Base-by-base conservation (phyloP, 164 flowering plant genomes). In the Vitis cinerea region DNA sequence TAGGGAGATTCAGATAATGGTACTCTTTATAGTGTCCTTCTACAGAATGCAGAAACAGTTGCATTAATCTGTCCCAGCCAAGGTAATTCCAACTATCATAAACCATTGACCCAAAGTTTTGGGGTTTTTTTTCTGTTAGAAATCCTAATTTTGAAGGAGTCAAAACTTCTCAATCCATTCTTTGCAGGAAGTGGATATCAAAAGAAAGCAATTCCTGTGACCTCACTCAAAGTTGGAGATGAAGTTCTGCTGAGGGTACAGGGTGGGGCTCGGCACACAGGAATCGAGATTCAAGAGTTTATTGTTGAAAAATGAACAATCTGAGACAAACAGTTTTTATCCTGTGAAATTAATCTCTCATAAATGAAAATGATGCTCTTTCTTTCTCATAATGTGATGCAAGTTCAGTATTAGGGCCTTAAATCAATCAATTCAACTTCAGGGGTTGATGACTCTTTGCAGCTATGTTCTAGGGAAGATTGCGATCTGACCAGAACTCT, bases 11-110 rank as follows among this genome's bases (percentile, higher is more conserved):
- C 79, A 31, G 89, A 88, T 49, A 49, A 79, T 71, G 71, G 77
- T 66, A 83, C 78, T 31, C 57, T 65, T 65, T 93, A 83, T 77
- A 84, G 87, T 84, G 87, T 88, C 74, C 83, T 89, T 63, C 75
- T 94, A 23, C 98, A 94, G 71, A 92, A 92, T 77, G 97, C 97
- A 47, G 98, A 94, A 80, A 91, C 98, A 48, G 98, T 94, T 69
- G 91, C 90, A 30, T 71, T 92, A 51, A 83, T 89, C 12, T 60
- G 78, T 60, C 89, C 93, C 7, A 30, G 17, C 55, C 75, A 73
- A 83, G 95, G 97, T 91, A n/a, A 15, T 58, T 14, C 59, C 62
- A 23, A 16, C 19, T 19, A 7, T 44, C 19, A 8, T 48, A 31
- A 17, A 27, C 55, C 50, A 19, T 15, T 64, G 27, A 2, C 37